These are phyloP conservation scores for Nemophila menziesii DNA, from an alignment of 257 asterid species.

Conservation along the genomic window DNA sequence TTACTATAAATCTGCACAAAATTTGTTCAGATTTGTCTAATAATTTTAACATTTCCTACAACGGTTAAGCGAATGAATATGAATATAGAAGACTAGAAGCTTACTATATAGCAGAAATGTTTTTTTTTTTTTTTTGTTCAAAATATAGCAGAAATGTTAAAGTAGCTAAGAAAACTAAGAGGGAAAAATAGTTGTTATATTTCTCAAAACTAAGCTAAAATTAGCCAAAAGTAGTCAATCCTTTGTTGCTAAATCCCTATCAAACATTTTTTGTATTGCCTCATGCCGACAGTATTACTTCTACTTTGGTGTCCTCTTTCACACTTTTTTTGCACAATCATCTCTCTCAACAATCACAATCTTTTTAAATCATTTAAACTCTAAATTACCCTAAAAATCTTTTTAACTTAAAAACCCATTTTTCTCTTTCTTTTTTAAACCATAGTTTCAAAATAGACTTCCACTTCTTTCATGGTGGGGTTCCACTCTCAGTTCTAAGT, in stretches of 20 bases:
- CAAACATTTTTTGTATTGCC: slow-evolving; percentile 35
- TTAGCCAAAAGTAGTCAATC: slow-evolving; percentile 26
- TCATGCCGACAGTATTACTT: slow-evolving; percentile 38
- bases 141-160: slow-evolving; percentile 2
- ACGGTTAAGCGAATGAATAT: too few relatives aligned
- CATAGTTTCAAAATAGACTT: slow-evolving; percentile 24
- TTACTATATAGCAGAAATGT: too few relatives aligned
- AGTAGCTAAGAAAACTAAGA: slow-evolving; percentile 14
- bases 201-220: slow-evolving; percentile 17
- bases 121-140: too few relatives aligned
- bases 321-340: slow-evolving; percentile 32
- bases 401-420: slow-evolving; percentile 15
- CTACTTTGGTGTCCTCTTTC: slow-evolving; percentile 37
- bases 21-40: too few relatives aligned
- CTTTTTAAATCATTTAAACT: slow-evolving; percentile 26
- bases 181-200: slow-evolving; percentile 18
- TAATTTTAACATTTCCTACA: too few relatives aligned
- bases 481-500: slow-evolving; percentile 12
- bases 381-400: slow-evolving; percentile 15
- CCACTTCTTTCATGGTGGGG: slow-evolving; percentile 31
- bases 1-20: slow-evolving; percentile 1
- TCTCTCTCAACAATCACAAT: slow-evolving; percentile 27
- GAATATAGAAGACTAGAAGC: too few relatives aligned
- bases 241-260: slow-evolving; percentile 38
- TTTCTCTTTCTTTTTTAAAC: slow-evolving; percentile 21